These are phyloP conservation scores for Gossypium rotundifolium DNA, from an alignment of 345 rosid genomes.

Conservation along the genomic window DNA sequence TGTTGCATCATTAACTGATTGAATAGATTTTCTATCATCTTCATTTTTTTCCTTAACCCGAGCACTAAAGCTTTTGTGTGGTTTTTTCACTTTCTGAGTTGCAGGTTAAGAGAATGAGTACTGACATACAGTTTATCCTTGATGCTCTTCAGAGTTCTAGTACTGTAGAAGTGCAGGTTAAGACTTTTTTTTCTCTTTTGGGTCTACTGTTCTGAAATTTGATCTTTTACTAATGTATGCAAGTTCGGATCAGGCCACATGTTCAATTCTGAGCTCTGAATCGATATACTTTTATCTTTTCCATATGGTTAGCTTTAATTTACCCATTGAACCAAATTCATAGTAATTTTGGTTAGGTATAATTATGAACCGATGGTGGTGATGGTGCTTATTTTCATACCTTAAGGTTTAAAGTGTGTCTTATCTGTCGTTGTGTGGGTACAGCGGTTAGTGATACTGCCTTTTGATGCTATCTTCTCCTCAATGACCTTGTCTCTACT, in stretches of 20 bases:
- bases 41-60: neutral
- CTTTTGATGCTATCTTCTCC: neutral
- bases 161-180: constrained; percentile 74
- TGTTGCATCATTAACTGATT: neutral
- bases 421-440: neutral
- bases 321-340: neutral
- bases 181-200: constrained; percentile 22
- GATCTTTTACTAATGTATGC: neutral
- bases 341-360: neutral
- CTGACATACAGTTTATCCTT: constrained; percentile 63
- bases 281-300: neutral
- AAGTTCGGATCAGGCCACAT: neutral
- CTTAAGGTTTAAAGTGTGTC: neutral
- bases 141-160: constrained; percentile 66
- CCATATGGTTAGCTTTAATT: neutral
- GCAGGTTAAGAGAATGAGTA: constrained; percentile 85
- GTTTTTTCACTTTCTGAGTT: constrained; percentile 17
- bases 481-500: constrained; percentile 1
- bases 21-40: neutral
- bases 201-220: neutral
- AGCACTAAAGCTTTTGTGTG: constrained; percentile 1
- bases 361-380: neutral
- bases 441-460: neutral
- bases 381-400: neutral
- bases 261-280: neutral